Conservation (phyloP, 2,329 filamentous ascomycete genomes). For the Arthrobotrys sphaeroides region DNA sequence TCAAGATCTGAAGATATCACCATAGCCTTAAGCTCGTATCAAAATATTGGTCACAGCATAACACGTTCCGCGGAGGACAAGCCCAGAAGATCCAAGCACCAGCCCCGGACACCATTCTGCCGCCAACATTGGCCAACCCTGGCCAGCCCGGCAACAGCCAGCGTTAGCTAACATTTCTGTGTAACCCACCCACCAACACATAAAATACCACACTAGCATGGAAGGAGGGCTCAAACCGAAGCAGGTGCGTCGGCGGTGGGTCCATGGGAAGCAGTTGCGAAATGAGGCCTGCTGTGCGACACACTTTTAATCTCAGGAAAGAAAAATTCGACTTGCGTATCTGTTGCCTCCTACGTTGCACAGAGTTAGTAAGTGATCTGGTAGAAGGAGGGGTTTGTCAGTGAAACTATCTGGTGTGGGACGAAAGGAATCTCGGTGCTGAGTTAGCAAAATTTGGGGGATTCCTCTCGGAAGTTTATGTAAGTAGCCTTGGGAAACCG, state of each 20-base stretch:
- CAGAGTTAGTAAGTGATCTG: not conserved
- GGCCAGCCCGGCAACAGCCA: too few relatives aligned
- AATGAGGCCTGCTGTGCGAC: constrained; percentile 20
- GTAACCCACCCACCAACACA: constrained; percentile 43
- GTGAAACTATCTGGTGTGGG: constrained; percentile 27
- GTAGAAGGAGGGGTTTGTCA: not conserved
- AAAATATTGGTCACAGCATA: too few relatives aligned
- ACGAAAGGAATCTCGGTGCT: constrained; percentile 18
- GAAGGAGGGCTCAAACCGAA: not conserved
- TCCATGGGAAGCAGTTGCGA: not conserved
- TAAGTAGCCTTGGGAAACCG: constrained; percentile 5
- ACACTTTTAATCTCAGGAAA: not conserved
- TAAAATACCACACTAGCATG: constrained; percentile 42
- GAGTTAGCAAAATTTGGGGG: not conserved
- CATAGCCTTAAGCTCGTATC: not conserved
- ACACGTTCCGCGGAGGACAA: too few relatives aligned
- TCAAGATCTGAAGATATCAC: not conserved
- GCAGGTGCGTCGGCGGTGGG: not conserved
- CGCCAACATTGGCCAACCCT: not conserved
- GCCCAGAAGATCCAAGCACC: not conserved
- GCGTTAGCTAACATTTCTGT: not conserved
- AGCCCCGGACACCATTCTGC: not conserved
- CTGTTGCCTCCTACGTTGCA: not conserved
- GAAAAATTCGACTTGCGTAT: not conserved
- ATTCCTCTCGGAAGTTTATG: constrained; percentile 26